Evolutionary conservation across 345 rosid genomes (phyloP).

Genomic region (Melastoma malabathricum): DNA sequence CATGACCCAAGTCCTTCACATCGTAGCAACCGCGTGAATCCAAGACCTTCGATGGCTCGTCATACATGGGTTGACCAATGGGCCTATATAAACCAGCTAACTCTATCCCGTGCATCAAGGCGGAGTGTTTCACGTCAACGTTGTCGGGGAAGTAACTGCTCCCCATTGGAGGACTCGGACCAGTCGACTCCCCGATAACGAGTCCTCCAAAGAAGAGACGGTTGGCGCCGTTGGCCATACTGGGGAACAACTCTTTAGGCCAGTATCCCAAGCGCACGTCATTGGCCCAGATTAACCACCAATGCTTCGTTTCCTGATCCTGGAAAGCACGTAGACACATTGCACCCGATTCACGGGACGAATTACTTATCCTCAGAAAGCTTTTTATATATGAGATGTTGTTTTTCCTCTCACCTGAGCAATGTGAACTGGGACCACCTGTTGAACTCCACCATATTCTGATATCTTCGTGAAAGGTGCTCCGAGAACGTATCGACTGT

Average conservation of each 20-base stretch:
- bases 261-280: neutral
- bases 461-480: neutral
- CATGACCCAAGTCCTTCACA: neutral
- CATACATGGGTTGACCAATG: neutral
- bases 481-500: neutral
- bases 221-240: accelerated
- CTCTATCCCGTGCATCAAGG: neutral
- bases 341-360: too few species aligned
- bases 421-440: neutral
- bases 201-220: neutral
- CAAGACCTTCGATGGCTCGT: too few species aligned
- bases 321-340: neutral
- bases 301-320: neutral
- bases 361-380: neutral
- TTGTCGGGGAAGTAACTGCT: neutral
- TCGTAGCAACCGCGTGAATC: too few species aligned
- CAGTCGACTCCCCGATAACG: neutral
- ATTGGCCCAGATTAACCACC: neutral
- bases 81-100: too few species aligned
- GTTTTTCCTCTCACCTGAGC: neutral
- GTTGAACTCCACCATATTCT: neutral
- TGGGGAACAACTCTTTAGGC: neutral
- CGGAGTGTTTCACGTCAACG: neutral
- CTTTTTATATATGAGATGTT: neutral
- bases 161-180: neutral